Evolutionary conservation across 371 early-diverging fungal genomes (phyloP).

Genomic region (Rhizomucor miehei): DNA sequence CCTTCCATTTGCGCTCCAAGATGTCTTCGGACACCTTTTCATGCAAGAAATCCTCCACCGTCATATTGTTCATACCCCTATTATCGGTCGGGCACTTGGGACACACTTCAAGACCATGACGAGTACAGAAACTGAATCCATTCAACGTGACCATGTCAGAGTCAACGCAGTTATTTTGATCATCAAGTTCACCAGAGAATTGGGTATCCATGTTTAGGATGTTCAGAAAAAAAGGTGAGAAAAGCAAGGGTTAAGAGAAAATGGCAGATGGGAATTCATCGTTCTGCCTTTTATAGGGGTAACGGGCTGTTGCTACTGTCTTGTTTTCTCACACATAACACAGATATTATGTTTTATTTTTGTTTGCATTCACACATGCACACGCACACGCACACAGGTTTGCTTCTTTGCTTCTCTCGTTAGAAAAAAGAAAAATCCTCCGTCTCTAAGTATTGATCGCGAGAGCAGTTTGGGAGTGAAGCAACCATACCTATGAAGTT

Average conservation of each 20-base stretch:
- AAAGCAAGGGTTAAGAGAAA: neutral
- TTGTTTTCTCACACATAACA: neutral
- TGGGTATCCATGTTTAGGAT: constrained; percentile 32
- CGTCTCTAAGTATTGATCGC: no score
- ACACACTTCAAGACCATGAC: constrained; percentile 45
- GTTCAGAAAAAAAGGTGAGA: constrained; percentile 1
- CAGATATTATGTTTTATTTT: no score
- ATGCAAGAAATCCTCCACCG: constrained; percentile 39
- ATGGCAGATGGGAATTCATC: neutral
- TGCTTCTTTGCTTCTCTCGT: neutral
- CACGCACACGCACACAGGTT: no score
- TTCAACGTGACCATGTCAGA: constrained; percentile 33
- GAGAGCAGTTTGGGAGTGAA: no score
- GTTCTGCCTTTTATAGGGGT: neutral
- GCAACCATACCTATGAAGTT: no score
- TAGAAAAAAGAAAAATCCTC: neutral
- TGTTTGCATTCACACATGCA: neutral
- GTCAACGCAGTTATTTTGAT: constrained; percentile 38
- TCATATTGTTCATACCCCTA: constrained; percentile 34
- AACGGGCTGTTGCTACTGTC: neutral
- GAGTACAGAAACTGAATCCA: constrained; percentile 35
- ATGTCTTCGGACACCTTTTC: constrained; percentile 36
- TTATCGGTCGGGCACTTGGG: constrained; percentile 47
- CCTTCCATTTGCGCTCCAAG: constrained; percentile 42
- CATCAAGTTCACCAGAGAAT: constrained; percentile 24